A percentile compares a stretch with the other conserved stretches of the same genome.
Conservation (phyloP, 768 basidiomycete species). For the Tylopilus felleus region DNA sequence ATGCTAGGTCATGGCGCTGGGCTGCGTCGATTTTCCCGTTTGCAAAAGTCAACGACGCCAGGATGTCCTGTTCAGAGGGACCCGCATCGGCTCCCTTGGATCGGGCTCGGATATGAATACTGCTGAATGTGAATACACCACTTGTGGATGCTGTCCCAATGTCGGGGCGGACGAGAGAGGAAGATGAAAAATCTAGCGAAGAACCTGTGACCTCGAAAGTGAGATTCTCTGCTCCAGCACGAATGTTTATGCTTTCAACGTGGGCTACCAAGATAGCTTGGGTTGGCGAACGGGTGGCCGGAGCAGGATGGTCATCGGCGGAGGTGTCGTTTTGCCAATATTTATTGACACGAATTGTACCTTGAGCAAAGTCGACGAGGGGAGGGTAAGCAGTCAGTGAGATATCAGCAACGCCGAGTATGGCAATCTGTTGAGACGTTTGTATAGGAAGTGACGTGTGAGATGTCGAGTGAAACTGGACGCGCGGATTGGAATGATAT, state of each 20-base stretch:
- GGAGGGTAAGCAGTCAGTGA: slow-evolving; percentile 50
- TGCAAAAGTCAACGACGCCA: slow-evolving; percentile 57
- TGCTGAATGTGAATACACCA: slow-evolving; percentile 45
- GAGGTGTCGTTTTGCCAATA: slow-evolving; percentile 19
- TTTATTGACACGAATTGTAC: slow-evolving; percentile 49
- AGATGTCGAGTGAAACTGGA: slow-evolving; percentile 10
- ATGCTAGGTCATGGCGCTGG: slow-evolving; percentile 43
- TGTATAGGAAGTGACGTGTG: slow-evolving; percentile 14
- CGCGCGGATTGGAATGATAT: slow-evolving; percentile 15
- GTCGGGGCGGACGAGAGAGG: slow-evolving; percentile 13
- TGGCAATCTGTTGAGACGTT: slow-evolving; percentile 18
- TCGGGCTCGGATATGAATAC: slow-evolving; percentile 56
- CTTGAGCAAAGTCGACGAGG: slow-evolving; percentile 57
- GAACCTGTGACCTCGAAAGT: slow-evolving; percentile 56
- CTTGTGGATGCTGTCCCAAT: slow-evolving; percentile 42
- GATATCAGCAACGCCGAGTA: slow-evolving; percentile 41
- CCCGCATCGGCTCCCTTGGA: slow-evolving; percentile 41
- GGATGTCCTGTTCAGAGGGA: slow-evolving; percentile 46
- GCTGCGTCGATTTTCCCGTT: slow-evolving; percentile 46
- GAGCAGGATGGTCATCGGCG: slow-evolving; percentile 2
- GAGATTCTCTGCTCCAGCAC: slow-evolving; percentile 68
- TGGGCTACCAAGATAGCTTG: slow-evolving; percentile 39
- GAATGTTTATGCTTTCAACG: slow-evolving; percentile 46
- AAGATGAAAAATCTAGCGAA: slow-evolving; percentile 23
- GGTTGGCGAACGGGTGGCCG: slow-evolving; percentile 5